Percentiles rank a stretch among this genome's conserved stretches.
Conservation (phyloP, 1,284 basidiomycete genomes). For the Moesziomyces antarcticus region DNA sequence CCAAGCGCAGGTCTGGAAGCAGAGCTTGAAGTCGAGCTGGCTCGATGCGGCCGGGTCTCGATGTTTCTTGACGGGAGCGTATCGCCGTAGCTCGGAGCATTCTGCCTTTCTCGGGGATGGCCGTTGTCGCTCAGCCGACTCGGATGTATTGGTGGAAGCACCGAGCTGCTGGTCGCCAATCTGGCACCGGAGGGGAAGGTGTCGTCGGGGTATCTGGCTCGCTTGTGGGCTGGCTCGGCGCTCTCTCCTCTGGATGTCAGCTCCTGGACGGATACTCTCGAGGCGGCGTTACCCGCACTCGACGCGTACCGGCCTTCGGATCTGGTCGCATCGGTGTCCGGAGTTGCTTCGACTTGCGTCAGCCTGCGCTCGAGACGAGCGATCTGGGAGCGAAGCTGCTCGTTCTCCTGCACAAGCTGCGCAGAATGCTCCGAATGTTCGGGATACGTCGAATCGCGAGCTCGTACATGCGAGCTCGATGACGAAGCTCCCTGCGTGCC, state of each 20-base stretch:
- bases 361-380: constrained; percentile 9
- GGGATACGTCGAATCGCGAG: constrained; percentile 1
- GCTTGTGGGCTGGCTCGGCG: neutral
- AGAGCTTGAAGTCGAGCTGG: neutral
- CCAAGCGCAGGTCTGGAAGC: neutral
- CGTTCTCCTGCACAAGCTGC: constrained; percentile 1
- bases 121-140: neutral
- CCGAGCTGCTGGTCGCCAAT: neutral
- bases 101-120: neutral
- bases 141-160: neutral
- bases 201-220: neutral
- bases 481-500: constrained; percentile 2
- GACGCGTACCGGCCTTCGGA: neutral
- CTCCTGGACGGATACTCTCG: neutral
- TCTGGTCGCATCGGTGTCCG: neutral
- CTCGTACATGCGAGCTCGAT: neutral
- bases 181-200: neutral
- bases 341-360: neutral
- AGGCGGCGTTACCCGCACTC: neutral
- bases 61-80: neutral
- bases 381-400: constrained; percentile 25
- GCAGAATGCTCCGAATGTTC: neutral
- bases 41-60: neutral
- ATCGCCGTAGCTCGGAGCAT: neutral
- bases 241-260: neutral